phyloP scores from a whole-genome alignment of 192 early-diverging fungal genomes.

The Phycomyces nitens region DNA sequence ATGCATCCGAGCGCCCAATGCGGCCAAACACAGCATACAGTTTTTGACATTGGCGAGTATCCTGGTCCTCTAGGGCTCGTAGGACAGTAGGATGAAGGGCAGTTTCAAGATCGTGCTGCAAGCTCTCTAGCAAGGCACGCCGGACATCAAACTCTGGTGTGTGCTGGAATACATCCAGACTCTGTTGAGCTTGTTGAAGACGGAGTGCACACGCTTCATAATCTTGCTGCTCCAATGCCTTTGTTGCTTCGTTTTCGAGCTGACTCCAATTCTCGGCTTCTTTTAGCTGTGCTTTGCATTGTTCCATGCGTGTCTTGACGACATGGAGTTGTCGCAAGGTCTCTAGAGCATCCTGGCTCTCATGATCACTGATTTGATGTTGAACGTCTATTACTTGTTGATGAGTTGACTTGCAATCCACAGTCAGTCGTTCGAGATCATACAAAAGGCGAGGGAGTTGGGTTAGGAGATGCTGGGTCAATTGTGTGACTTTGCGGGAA shows the following conservation, averaged over 20 bases:
- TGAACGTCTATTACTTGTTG: conserved; percentile 43
- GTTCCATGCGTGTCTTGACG: conserved; percentile 66
- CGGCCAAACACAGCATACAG: conserved; percentile 54
- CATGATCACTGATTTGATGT: conserved; percentile 33
- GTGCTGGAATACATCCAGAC: conserved; percentile 58
- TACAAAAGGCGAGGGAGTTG: conserved; percentile 60
- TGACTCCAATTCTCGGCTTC: conserved; percentile 82
- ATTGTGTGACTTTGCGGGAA: conserved; percentile 46
- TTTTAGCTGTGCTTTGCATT: conserved; percentile 52
- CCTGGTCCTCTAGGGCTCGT: conserved; percentile 54
- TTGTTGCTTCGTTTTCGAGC: conserved; percentile 61
- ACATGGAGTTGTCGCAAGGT: conserved; percentile 58
- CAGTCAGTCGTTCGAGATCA: conserved; percentile 56
- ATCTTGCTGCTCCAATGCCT: conserved; percentile 60
- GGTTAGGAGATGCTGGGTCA: conserved; percentile 53
- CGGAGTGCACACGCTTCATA: conserved; percentile 56
- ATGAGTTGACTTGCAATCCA: conserved; percentile 47
- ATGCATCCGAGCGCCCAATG: conserved; percentile 54
- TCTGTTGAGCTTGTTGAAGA: conserved; percentile 64
- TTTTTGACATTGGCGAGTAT: conserved; percentile 48
- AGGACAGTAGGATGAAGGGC: conserved; percentile 47
- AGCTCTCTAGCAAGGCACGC: conserved; percentile 44
- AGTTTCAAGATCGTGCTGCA: conserved; percentile 60
- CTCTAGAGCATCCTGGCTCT: conserved; percentile 57
- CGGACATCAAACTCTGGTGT: conserved; percentile 68